These are phyloP conservation scores for Fusarium pseudocircinatum DNA, from an alignment of 2,329 filamentous ascomycete genomes.

Conservation along the genomic window DNA sequence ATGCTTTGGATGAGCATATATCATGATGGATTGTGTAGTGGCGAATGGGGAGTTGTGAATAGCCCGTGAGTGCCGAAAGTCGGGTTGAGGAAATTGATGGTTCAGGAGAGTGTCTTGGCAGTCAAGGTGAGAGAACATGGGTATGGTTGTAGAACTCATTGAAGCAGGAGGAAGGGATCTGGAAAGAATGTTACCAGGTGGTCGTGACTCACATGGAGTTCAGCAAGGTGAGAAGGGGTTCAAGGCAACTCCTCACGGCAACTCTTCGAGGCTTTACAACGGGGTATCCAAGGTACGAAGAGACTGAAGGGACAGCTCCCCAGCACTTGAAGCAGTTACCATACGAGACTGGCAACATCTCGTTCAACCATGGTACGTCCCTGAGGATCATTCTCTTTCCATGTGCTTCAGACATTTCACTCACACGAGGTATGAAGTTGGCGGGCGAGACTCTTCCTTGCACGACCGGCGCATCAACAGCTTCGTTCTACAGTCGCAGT, in stretches of 20 bases:
- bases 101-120: background rate
- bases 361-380: accelerated
- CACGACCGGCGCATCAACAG: background rate
- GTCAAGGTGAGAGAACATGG: background rate
- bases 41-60: background rate
- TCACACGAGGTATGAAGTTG: background rate
- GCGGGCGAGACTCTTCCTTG: accelerated
- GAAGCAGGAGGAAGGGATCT: background rate
- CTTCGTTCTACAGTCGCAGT: too few species aligned
- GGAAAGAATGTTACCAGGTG: accelerated
- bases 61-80: background rate
- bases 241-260: background rate
- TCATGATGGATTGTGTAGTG: background rate
- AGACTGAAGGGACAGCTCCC: accelerated
- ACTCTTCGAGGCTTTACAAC: background rate
- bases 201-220: background rate
- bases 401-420: too few species aligned
- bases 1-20: background rate
- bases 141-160: background rate
- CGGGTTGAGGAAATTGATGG: background rate
- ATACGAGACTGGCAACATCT: background rate
- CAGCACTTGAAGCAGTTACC: too few species aligned
- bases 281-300: background rate
- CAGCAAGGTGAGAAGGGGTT: background rate
- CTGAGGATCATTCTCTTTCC: accelerated